Conservation (phyloP, 805 yeast genomes). For the Kregervanrija delftensis region DNA sequence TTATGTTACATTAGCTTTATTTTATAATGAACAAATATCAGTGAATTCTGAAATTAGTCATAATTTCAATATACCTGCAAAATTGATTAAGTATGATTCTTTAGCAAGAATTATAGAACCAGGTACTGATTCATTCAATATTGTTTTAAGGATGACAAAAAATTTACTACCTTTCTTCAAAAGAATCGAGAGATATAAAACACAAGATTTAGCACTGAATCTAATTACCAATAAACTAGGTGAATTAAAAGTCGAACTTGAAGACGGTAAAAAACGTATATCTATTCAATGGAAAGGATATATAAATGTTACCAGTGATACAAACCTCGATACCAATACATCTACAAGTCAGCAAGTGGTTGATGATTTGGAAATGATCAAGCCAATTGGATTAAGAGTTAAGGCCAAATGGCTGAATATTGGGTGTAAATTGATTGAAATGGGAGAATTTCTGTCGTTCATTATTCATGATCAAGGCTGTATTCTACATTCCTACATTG, state of each 20-base stretch:
- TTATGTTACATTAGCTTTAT: constrained; percentile 45
- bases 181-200: constrained; percentile 60
- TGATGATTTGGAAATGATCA: constrained; percentile 10
- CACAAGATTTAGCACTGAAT: constrained; percentile 38
- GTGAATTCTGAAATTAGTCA: constrained; percentile 47
- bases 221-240: constrained; percentile 46
- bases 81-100: constrained; percentile 48
- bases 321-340: not conserved
- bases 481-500: constrained; percentile 60
- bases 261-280: constrained; percentile 49
- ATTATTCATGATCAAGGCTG: constrained; percentile 46
- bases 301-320: not conserved
- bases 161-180: constrained; percentile 49
- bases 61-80: constrained; percentile 65
- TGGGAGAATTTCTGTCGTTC: constrained; percentile 54
- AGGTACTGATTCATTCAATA: constrained; percentile 43
- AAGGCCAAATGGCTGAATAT: constrained; percentile 61
- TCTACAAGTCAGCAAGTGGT: constrained; percentile 1
- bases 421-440: constrained; percentile 53
- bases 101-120: constrained; percentile 59
- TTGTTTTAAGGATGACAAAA: constrained; percentile 45
- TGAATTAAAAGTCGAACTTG: constrained; percentile 42
- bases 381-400: constrained; percentile 42
- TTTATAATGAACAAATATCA: constrained; percentile 41
- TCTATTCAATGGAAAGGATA: constrained; percentile 53